These are phyloP conservation scores for Puccinia hordei DNA, from an alignment of 1,284 basidiomycete genomes.

Conservation along the genomic window DNA sequence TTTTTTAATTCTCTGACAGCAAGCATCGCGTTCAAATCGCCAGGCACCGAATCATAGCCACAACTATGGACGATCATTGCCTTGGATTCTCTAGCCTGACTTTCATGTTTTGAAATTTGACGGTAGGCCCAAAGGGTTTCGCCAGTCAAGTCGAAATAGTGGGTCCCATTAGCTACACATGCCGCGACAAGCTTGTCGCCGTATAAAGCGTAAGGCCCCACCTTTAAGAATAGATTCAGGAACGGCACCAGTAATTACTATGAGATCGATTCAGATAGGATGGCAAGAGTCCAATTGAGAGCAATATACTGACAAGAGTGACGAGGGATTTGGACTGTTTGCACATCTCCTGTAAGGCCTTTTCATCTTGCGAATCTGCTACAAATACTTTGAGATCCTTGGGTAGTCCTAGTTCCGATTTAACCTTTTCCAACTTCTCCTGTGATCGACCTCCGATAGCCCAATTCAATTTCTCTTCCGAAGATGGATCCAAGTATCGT, in stretches of 20 bases:
- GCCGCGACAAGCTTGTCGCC: conserved; percentile 27
- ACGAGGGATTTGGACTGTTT: conserved; percentile 43
- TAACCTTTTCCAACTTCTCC: conserved; percentile 41
- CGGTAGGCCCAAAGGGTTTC: conserved; percentile 33
- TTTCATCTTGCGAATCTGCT: conserved; percentile 39
- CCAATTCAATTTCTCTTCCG: conserved; percentile 23
- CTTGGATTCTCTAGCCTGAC: conserved; percentile 39
- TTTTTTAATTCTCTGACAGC: conserved; percentile 54
- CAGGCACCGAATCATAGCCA: conserved; percentile 57
- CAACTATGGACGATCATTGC: conserved; percentile 54
- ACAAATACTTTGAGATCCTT: conserved; percentile 27
- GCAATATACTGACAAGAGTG: conserved; percentile 30
- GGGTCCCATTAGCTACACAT: conserved; percentile 37
- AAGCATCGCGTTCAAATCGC: conserved; percentile 52
- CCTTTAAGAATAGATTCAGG: background rate
- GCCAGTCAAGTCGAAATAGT: conserved; percentile 48
- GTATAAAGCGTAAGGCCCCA: conserved; percentile 45
- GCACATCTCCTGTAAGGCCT: conserved; percentile 33
- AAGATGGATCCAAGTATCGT: conserved; percentile 7
- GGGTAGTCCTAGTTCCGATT: conserved; percentile 30
- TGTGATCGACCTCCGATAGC: conserved; percentile 47
- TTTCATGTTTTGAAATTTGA: conserved; percentile 31
- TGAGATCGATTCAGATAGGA: conserved; percentile 6
- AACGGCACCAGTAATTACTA: background rate
- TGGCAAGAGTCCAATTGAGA: background rate